A percentile compares a stretch with the other conserved stretches of the same genome.
phyloP scores from a whole-genome alignment of 768 basidiomycete genomes.

The Boletus rex-veris region DNA sequence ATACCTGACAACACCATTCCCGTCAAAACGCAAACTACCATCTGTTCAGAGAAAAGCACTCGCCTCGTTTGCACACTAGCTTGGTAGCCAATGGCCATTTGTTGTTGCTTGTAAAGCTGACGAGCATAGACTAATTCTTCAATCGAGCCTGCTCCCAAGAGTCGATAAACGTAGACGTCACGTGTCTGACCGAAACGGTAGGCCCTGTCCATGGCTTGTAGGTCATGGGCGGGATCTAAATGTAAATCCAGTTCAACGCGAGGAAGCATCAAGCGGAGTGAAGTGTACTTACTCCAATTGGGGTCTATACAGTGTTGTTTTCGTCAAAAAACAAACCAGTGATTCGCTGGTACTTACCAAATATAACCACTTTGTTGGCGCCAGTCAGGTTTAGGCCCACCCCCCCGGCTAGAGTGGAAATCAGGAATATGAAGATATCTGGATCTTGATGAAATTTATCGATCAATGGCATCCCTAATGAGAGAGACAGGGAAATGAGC shows the following conservation, averaged over 20 bases:
- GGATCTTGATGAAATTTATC: conserved; percentile 78
- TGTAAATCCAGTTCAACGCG: neutral
- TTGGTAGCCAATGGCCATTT: conserved; percentile 87
- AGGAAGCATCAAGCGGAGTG: neutral
- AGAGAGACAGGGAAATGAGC: neutral
- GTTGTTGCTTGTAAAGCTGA: conserved; percentile 91
- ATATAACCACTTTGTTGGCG: conserved; percentile 93
- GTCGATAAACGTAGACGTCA: conserved; percentile 78
- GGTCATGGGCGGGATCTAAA: conserved; percentile 88
- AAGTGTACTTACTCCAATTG: conserved; percentile 81
- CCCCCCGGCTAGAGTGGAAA: conserved; percentile 89
- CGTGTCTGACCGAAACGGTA: conserved; percentile 86
- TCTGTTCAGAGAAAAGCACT: neutral
- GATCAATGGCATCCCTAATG: conserved; percentile 77
- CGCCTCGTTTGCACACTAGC: conserved; percentile 80
- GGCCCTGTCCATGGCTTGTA: conserved; percentile 88
- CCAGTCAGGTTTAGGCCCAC: conserved; percentile 88
- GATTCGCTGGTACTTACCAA: conserved; percentile 47
- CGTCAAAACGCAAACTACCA: neutral
- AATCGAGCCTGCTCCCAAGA: conserved; percentile 82
- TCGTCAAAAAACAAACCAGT: neutral
- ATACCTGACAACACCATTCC: conserved; percentile 43
- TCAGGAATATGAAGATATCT: conserved; percentile 75
- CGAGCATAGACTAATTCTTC: conserved; percentile 87
- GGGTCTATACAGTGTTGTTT: conserved; percentile 53